phyloP scores from a whole-genome alignment of 106 monocot genomes.

The Dendrobium nobile region DNA sequence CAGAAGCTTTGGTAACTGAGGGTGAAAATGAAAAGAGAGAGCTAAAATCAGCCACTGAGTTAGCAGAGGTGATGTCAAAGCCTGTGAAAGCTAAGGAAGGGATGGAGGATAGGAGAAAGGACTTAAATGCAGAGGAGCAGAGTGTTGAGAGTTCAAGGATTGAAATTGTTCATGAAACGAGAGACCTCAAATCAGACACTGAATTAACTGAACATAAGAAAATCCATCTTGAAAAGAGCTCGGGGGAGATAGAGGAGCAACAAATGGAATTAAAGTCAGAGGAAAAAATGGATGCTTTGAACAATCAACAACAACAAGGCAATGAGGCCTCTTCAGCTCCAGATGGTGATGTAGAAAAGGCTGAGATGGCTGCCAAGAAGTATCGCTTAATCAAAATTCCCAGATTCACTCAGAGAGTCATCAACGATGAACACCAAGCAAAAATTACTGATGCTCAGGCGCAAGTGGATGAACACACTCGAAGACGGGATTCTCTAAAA shows the following conservation, averaged over 20 bases:
- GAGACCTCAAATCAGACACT: background rate
- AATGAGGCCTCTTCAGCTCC: background rate
- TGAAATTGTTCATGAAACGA: background rate
- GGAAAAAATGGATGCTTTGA: background rate
- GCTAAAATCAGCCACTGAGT: background rate
- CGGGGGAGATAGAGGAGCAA: background rate
- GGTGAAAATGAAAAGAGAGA: background rate
- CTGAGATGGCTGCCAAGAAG: conserved; percentile 1
- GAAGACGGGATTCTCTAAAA: background rate
- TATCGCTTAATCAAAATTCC: conserved; percentile 5
- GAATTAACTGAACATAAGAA: background rate
- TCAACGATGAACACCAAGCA: background rate
- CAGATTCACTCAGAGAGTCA: conserved; percentile 1
- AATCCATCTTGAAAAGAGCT: background rate
- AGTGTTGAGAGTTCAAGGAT: background rate
- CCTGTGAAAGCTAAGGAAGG: background rate
- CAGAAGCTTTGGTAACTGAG: background rate
- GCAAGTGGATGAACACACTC: conserved; percentile 4
- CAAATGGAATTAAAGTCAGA: background rate
- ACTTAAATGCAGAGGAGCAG: background rate
- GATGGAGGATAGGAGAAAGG: background rate
- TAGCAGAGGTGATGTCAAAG: background rate
- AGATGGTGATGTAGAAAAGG: background rate
- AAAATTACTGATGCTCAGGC: conserved; percentile 8
- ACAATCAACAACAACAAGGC: background rate